phyloP scores from a whole-genome alignment of 1,139 yeast genomes.

The Arxiozyma telluris region DNA sequence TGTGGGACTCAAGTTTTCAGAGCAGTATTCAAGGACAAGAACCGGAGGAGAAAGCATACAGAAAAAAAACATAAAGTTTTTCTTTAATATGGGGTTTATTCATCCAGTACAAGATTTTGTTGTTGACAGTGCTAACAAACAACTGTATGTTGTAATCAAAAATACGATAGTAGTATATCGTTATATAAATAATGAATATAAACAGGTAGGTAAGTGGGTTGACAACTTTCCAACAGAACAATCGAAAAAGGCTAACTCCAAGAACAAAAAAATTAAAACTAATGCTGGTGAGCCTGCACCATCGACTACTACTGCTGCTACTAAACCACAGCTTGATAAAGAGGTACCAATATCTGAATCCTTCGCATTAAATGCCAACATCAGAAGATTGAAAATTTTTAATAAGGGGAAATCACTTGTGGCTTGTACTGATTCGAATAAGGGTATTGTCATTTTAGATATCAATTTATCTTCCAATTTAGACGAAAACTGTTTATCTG shows the following conservation, averaged over 20 bases:
- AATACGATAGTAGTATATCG: constrained; percentile 46
- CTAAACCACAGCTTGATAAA: constrained; percentile 25
- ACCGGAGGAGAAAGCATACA: neutral
- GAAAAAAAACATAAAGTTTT: too few relatives aligned
- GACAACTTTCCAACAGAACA: constrained; percentile 30
- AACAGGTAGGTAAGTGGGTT: constrained; percentile 45
- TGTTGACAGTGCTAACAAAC: constrained; percentile 36
- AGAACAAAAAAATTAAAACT: constrained; percentile 3
- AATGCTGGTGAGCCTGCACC: constrained; percentile 2
- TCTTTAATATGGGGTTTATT: constrained; percentile 36
- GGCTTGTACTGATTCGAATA: constrained; percentile 75
- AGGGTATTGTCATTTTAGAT: constrained; percentile 60
- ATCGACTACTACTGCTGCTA: constrained; percentile 32
- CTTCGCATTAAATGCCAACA: constrained; percentile 33
- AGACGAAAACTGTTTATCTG: constrained; percentile 34
- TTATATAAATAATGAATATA: constrained; percentile 25
- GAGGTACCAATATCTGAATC: constrained; percentile 30
- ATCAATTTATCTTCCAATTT: constrained; percentile 28
- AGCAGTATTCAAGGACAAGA: too few relatives aligned
- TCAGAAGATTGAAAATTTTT: constrained; percentile 52
- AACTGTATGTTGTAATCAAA: constrained; percentile 48
- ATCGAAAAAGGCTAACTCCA: neutral
- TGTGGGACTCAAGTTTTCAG: neutral
- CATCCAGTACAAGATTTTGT: constrained; percentile 60
- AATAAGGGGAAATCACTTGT: constrained; percentile 47